Evolutionary conservation across 768 basidiomycete genomes (phyloP), one percentile per base, ranked within the genome.

Genomic region (Chalciporus chontae): DNA sequence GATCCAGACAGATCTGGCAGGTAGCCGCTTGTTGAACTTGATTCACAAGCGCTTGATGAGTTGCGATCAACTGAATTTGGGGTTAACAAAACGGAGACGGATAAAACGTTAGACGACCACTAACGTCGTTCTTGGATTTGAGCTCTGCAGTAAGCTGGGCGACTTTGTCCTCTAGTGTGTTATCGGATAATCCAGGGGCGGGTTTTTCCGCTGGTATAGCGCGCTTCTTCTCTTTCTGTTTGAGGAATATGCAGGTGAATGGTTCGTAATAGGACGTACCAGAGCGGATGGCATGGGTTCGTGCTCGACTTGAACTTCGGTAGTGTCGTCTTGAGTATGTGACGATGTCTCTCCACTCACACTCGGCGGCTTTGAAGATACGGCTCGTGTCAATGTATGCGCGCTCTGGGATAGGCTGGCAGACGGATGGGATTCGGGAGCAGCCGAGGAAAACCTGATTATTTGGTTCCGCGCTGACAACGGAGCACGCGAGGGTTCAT

Each of bases 1-100:
- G 70, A 57, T 89, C 87, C 23, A 90, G 72, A 60, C 89, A 91
- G 53, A 91, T 84, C 64, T 90, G 85, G 52, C 89, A 91, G 11
- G 80, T 85, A 21, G 88, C 65, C 0, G 83, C 76, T 53, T 85
- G 81, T 8, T 82, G 79, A 38, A 87, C 57, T 48, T 80, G 72
- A 4, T 64, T 62, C n/a, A 87, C 56, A 19, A 81, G 69, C 8
- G 69, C 57, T 68, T 83, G 73, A 54, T 89, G 81, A 52, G 72
- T 72, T 18, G 69, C 57, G 36, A 86, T 67, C 48, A 80, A 65
- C 80, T 82, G 45, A 31, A 50, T 43, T 39, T 21, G 8, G 17
- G 9, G 23, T 51, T 8, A 55, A 27, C 9, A 52, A n/a, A 34
- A 8, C 6, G 21, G 41, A 34, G 6, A 43, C 40, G 32, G 40